Evolutionary conservation across 805 yeast species (phyloP), one percentile per base, ranked within the genome.

Genomic region (Myxozyma lipomycoides): DNA sequence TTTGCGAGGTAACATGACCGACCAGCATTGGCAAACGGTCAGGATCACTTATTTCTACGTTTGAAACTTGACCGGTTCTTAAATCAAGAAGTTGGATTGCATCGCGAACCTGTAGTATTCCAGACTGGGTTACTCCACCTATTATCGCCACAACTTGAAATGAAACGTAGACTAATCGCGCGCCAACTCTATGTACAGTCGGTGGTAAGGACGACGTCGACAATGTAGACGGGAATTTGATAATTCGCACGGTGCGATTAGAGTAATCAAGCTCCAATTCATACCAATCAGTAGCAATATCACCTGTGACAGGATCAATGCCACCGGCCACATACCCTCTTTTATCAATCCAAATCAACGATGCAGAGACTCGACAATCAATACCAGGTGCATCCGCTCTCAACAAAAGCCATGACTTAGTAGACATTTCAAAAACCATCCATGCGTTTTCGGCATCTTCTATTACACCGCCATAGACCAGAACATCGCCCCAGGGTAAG

Each of bases 391-490:
- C n/a, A 28, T 28, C 43, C 10, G 62, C 67, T 2, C 37, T 53
- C 9, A 68, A 49, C 18, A 44, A 36, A 1, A 30, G 41, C 63
- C 68, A 64, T 2, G 49, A 56, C 26, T 52, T 49, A n/a, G 51
- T 28, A n/a, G 17, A 17, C 30, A 38, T 17, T 17, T 52, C 45
- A 19, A 41, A 54, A 15, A 45, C 30, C 6, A 54, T 40, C 58
- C 58, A 54, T 15, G 45, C n/a, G 1, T 10, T 17, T 10, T n/a
- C 17, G 3, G n/a, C 23, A 19, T 24, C 36, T n/a, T 21, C 36
- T 10, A 22, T 34, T 28, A 40, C 55, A 18, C 58, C 60, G 22
- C 86, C 87, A 4, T 86, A 77, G 0, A 82, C 64, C 21, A 81
- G 59, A 0, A 79, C 63, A 10, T 59, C 59, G 12, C 46, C 61